These are phyloP conservation scores for Aureobasidium sp. DNA, from an alignment of 2,329 filamentous ascomycete species.

Conservation along the genomic window DNA sequence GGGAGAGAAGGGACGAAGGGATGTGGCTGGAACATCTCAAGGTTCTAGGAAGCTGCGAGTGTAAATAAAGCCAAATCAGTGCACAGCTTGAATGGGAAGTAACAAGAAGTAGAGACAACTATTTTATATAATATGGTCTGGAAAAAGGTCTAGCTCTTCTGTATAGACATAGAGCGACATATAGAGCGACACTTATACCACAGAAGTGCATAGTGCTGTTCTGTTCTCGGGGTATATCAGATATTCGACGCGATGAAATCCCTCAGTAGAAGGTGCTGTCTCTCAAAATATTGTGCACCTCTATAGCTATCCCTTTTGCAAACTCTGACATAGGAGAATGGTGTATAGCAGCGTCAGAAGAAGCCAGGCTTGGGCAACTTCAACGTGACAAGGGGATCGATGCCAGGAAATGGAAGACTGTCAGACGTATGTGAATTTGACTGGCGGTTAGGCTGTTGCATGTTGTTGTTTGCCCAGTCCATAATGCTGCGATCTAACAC, in stretches of 20 bases:
- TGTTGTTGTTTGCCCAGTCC: conserved; percentile 23
- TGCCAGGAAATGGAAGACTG: conserved; percentile 14
- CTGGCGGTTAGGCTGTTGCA: neutral
- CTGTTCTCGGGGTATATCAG: too few species aligned
- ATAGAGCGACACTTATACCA: neutral
- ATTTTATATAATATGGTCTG: too few species aligned
- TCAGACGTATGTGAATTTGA: neutral
- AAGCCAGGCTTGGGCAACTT: conserved; percentile 18
- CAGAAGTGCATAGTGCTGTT: neutral
- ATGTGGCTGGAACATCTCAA: too few species aligned
- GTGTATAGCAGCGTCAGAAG: neutral
- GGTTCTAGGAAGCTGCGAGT: neutral
- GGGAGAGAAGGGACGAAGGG: neutral
- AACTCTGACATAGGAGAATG: neutral
- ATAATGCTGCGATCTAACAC: conserved; percentile 29
- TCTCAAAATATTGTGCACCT: neutral
- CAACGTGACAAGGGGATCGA: conserved; percentile 22
- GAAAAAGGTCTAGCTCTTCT: too few species aligned
- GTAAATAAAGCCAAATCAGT: too few species aligned
- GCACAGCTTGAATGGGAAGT: too few species aligned
- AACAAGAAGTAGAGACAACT: too few species aligned
- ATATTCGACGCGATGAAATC: neutral
- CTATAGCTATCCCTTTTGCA: neutral
- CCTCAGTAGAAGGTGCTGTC: neutral
- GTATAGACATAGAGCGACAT: too few species aligned